Percentiles rank a stretch among this genome's conserved stretches.
phyloP scores from a whole-genome alignment of 257 asterid genomes.

The Solanum chaucha region DNA sequence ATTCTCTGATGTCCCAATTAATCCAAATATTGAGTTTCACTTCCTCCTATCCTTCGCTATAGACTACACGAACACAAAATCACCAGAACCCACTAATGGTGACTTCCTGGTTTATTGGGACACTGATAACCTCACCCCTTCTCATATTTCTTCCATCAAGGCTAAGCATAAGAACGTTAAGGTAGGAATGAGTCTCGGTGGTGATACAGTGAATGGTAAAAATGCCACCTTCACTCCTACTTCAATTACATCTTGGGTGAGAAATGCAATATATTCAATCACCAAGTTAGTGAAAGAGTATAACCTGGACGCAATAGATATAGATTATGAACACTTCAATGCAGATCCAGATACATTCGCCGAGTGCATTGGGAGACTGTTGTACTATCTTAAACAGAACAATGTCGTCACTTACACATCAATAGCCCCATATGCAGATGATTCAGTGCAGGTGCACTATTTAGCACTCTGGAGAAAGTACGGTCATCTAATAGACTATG shows the following conservation, averaged over 20 bases:
- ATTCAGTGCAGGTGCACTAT: constrained; percentile 39
- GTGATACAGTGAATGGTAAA: constrained; percentile 26
- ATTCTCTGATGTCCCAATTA: constrained; percentile 44
- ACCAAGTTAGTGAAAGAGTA: constrained; percentile 33
- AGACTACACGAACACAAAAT: constrained; percentile 35
- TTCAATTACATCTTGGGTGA: constrained; percentile 46
- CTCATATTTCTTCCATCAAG: constrained; percentile 47
- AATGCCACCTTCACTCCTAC: constrained; percentile 36
- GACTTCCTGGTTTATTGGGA: constrained; percentile 53
- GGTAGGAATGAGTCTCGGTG: constrained; percentile 66
- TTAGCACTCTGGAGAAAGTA: constrained; percentile 55
- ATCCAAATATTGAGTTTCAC: constrained; percentile 35
- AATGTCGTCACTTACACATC: constrained; percentile 38
- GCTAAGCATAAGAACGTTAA: constrained; percentile 40
- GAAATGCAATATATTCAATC: constrained; percentile 49
- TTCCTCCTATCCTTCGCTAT: constrained; percentile 66
- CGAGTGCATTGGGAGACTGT: constrained; percentile 51
- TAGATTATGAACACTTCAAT: constrained; percentile 65
- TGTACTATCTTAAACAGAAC: constrained; percentile 42
- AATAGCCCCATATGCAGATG: constrained; percentile 55
- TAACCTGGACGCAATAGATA: constrained; percentile 58
- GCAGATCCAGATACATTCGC: constrained; percentile 66
- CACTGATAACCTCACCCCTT: constrained; percentile 35
- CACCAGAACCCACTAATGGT: constrained; percentile 60
- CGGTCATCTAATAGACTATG: constrained; percentile 52